Evolutionary conservation across 495 filamentous ascomycete genomes (phyloP).

Genomic region (Podospora bellae-mahoneyi): DNA sequence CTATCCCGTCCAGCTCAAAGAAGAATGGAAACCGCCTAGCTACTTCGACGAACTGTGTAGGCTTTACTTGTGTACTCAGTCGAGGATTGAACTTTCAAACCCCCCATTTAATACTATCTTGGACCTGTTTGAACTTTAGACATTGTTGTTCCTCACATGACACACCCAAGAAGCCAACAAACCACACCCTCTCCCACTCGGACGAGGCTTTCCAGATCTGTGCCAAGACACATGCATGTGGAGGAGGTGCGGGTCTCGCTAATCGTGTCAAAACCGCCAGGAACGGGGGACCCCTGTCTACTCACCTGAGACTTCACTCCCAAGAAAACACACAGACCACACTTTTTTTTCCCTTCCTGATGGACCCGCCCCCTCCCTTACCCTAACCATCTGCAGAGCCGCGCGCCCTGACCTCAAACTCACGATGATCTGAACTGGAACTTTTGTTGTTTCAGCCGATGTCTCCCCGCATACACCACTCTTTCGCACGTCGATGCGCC

Average conservation of each 20-base stretch:
- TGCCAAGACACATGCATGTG: too few relatives aligned
- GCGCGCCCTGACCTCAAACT: not conserved
- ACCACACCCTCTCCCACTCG: too few relatives aligned
- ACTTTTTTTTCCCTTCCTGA: not conserved
- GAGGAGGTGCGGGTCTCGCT: not conserved
- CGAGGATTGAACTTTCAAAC: too few relatives aligned
- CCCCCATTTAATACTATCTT: too few relatives aligned
- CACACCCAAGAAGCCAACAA: too few relatives aligned
- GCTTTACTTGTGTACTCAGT: too few relatives aligned
- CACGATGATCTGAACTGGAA: conserved; percentile 13
- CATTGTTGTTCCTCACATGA: too few relatives aligned
- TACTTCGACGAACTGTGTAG: too few relatives aligned
- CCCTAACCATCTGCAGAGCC: not conserved
- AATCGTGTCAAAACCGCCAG: not conserved
- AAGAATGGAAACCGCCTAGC: too few relatives aligned
- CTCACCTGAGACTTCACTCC: not conserved
- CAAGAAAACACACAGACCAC: conserved; percentile 4
- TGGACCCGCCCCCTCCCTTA: too few relatives aligned
- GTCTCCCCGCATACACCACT: not conserved
- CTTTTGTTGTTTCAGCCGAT: conserved; percentile 17
- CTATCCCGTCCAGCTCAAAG: not conserved
- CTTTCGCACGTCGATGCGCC: not conserved
- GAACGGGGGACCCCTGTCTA: not conserved
- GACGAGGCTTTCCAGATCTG: too few relatives aligned
- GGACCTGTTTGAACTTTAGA: too few relatives aligned